Evolutionary conservation across 192 early-diverging fungal genomes (phyloP), one percentile per base, ranked within the genome.

Genomic region (Coemansia guatemalensis): DNA sequence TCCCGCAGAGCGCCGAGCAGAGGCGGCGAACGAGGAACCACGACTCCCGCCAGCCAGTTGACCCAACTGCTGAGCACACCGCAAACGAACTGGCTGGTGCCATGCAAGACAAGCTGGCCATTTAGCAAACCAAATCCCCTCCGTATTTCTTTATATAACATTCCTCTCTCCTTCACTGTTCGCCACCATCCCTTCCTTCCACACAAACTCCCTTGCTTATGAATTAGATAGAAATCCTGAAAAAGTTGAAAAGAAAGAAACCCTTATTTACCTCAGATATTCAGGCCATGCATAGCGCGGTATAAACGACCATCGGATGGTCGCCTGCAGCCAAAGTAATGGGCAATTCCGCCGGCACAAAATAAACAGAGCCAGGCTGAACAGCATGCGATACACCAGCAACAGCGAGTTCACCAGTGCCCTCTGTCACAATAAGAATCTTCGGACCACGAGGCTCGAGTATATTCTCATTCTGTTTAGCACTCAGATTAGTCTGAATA

Each of bases 351-450:
- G 92, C 88, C 1, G 78, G 83, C 21, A 94, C 78, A 82, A 93
- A 96, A 67, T 88, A 93, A 7, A 96, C 89, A 51, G 82, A 84
- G 5, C 94, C 94, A 22, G 81, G 73, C n/a, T 78, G 64, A 50
- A 88, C 73, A 21, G 68, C 64, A 26, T 71, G 53, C 14, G 53
- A 48, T 20, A 69, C 74, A 14, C 61, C 74, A 12, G 60, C 67
- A 11, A 69, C 80, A 5, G 63, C 53, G 27, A 86, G 30, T 9
- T 25, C 20, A n/a, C 93, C 95, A 7, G 48, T 53, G 7, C 95
- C 97, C 22, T 85, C 82, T 20, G 89, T 92, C 0, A 92, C 93
- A 62, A 99, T 84, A 22, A 99, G 51, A 26, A 99, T 82, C 65
- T 88, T 90, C 6, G 97, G 95, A 1, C 97, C 97, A 8, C 78